These are phyloP conservation scores for Silene uniflora DNA, from an alignment of 148 eudicot species.

Conservation along the genomic window DNA sequence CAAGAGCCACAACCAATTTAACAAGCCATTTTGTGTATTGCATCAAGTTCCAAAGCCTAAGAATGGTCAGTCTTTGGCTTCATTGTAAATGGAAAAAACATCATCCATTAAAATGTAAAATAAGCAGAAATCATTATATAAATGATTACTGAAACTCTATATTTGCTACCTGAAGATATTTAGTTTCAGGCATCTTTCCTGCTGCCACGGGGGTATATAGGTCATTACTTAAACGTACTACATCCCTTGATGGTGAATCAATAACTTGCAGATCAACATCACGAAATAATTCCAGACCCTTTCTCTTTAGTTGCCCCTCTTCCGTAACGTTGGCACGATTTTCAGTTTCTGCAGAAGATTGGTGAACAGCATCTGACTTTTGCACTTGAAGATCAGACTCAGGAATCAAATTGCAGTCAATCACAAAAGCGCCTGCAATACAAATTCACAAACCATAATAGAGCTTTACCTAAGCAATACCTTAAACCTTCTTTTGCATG, in stretches of 20 bases:
- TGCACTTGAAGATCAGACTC: constrained; percentile 34
- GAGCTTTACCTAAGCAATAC: neutral
- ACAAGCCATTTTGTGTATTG: neutral
- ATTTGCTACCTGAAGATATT: constrained; percentile 46
- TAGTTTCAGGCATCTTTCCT: constrained; percentile 22
- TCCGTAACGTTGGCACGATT: constrained; percentile 20
- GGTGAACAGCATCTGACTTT: constrained; percentile 25
- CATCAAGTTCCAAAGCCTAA: neutral
- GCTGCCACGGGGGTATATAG: constrained; percentile 17
- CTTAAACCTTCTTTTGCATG: neutral
- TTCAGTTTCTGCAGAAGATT: constrained; percentile 18
- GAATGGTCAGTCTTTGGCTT: neutral
- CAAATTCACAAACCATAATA: neutral
- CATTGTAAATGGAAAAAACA: neutral
- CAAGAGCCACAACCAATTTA: neutral
- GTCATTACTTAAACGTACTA: constrained; percentile 18
- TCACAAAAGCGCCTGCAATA: constrained; percentile 30
- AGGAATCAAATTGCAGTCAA: constrained; percentile 46
- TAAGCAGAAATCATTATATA: neutral
- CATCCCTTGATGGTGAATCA: constrained; percentile 12
- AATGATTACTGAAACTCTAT: neutral
- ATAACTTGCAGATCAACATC: constrained; percentile 25
- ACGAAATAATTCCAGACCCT: constrained; percentile 35
- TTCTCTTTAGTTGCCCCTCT: constrained; percentile 18
- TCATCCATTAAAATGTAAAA: no score